Evolutionary conservation across 768 basidiomycete species (phyloP), one percentile per base, ranked within the genome.

Genomic region (Lactarius quietus): DNA sequence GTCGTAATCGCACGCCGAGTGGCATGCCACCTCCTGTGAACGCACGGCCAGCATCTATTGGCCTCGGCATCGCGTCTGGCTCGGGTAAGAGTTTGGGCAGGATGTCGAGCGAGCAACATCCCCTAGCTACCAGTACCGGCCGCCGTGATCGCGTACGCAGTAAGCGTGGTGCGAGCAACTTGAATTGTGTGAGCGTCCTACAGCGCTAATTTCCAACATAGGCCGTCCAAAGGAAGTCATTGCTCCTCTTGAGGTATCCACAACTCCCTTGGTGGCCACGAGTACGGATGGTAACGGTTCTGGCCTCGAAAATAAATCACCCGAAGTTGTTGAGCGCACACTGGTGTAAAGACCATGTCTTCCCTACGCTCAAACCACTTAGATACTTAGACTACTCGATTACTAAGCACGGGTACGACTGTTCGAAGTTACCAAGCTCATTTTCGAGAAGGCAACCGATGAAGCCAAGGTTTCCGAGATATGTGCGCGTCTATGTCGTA

Each of bases 371-470:
- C 79, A 94, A 90, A 76, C 80, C 80, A 96, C 95, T 4, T n/a
- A n/a, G n/a, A n/a, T n/a, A n/a, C n/a, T n/a, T n/a, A n/a, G n/a
- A n/a, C n/a, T n/a, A n/a, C n/a, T n/a, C n/a, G n/a, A n/a, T n/a
- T n/a, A n/a, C n/a, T n/a, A n/a, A n/a, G n/a, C n/a, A n/a, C n/a
- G n/a, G n/a, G n/a, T n/a, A n/a, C n/a, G n/a, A n/a, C 86, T 98
- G 66, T 95, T 96, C 70, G 92, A 95, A 71, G 96, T 98, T 74
- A 98, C 97, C 76, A 86, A 89, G 64, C 88, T 97, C 59, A 92
- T 98, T 35, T 98, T 97, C 76, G 96, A 97, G 77, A 97, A 95
- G 82, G 95, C 95, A 12, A 97, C 93, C 8, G 95, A 97, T 75
- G 95, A 97, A 75, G 93, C 93, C 51, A 86, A 88, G 12, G 95